These are phyloP conservation scores for Candida maltosa DNA, from an alignment of 805 yeast species.

Conservation along the genomic window DNA sequence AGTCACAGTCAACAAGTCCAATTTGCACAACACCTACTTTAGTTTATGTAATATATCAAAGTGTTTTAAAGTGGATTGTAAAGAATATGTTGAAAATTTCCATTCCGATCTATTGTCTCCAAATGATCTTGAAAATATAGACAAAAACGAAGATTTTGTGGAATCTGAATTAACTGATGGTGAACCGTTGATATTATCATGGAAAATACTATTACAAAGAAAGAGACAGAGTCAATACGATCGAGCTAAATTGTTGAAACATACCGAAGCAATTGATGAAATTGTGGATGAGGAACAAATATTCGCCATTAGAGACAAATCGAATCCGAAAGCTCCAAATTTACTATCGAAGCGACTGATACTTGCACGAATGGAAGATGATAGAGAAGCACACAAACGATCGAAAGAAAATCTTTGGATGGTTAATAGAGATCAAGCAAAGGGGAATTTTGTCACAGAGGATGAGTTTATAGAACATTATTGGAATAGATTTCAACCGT, in stretches of 20 bases:
- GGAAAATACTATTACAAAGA: slow-evolving; percentile 46
- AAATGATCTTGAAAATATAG: slow-evolving; percentile 31
- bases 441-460: slow-evolving; percentile 29
- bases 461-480: slow-evolving; percentile 40
- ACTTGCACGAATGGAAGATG: slow-evolving; percentile 82
- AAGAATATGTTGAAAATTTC: slow-evolving; percentile 22
- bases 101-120: slow-evolving; percentile 26
- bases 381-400: slow-evolving; percentile 84
- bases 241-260: slow-evolving; percentile 36
- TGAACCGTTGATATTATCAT: slow-evolving; percentile 35
- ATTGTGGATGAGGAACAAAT: slow-evolving; percentile 25
- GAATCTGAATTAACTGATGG: slow-evolving; percentile 14
- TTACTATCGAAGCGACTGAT: slow-evolving; percentile 49
- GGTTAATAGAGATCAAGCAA: slow-evolving; percentile 45
- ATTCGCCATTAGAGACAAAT: slow-evolving; percentile 22
- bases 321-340: slow-evolving; percentile 11
- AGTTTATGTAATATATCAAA: slow-evolving; percentile 36
- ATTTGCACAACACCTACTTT: slow-evolving; percentile 32
- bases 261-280: slow-evolving; percentile 19
- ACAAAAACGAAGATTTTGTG: slow-evolving; percentile 28
- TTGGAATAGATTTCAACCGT: slow-evolving; percentile 46
- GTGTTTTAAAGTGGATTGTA: slow-evolving; percentile 27
- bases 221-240: slow-evolving; percentile 53
- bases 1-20: slow-evolving; percentile 32
- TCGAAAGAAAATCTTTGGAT: slow-evolving; percentile 81